These are phyloP conservation scores for Colletotrichum sp. DNA, from an alignment of 2,329 filamentous ascomycete genomes.

Conservation along the genomic window DNA sequence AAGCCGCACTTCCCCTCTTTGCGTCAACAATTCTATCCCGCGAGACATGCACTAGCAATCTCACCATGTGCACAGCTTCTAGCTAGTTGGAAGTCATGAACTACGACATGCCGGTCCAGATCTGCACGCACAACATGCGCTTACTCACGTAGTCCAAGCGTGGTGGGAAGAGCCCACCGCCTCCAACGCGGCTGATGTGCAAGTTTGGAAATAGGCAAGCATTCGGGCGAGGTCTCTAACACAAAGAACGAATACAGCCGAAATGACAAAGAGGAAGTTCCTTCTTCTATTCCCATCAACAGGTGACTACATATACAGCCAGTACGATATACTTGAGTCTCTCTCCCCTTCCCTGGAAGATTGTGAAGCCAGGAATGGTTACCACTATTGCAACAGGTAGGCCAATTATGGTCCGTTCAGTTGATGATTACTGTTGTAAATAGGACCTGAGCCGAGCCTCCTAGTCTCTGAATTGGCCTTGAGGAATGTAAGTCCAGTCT, in stretches of 20 bases:
- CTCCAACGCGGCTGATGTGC: neutral
- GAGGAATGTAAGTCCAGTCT: conserved; percentile 49
- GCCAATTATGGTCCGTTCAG: neutral
- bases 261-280: neutral
- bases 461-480: conserved; percentile 38
- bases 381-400: neutral
- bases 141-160: neutral
- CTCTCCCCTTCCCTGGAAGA: neutral
- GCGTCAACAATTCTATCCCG: neutral
- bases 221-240: neutral
- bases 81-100: neutral
- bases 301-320: neutral
- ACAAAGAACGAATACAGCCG: neutral
- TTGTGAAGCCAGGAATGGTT: neutral
- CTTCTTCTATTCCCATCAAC: neutral
- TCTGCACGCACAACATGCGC: neutral
- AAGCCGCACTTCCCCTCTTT: neutral
- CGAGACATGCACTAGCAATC: neutral
- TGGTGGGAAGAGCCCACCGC: neutral
- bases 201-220: neutral
- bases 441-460: neutral
- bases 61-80: neutral
- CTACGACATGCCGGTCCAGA: neutral
- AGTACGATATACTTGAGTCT: neutral
- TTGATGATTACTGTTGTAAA: neutral